phyloP scores from a whole-genome alignment of 129 eudicot genomes.

The Lonicera japonica region DNA sequence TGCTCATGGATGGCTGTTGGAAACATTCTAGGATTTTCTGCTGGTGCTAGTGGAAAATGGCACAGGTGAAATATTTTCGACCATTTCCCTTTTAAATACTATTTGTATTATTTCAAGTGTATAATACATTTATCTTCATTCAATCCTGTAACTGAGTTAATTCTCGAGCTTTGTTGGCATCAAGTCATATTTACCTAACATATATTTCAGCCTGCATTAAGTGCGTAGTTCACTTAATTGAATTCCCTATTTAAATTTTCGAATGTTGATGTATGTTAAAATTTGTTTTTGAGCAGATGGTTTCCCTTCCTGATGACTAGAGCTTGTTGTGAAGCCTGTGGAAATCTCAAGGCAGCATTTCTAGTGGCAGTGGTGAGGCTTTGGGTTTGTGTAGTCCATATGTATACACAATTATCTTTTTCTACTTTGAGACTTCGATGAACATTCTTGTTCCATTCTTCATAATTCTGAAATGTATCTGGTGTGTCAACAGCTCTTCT shows the following conservation, averaged over 20 bases:
- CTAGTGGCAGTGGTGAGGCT: conserved; percentile 86
- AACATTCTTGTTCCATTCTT: neutral
- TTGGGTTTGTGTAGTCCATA: neutral
- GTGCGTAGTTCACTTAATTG: neutral
- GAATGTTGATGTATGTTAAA: conserved; percentile 6
- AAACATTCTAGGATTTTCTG: conserved; percentile 85
- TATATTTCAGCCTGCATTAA: conserved; percentile 13
- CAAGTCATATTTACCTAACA: neutral
- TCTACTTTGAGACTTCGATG: neutral
- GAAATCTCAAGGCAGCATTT: conserved; percentile 96
- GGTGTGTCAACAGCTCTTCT: conserved; percentile 48
- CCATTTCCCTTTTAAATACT: neutral
- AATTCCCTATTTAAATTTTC: neutral
- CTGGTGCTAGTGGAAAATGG: conserved; percentile 96
- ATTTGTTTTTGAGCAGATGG: conserved; percentile 58
- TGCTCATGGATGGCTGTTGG: conserved; percentile 99
- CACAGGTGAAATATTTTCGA: conserved; percentile 46
- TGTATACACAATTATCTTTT: neutral
- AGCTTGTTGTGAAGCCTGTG: conserved; percentile 97
- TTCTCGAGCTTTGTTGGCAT: neutral
- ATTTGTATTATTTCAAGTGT: neutral
- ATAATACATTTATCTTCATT: neutral
- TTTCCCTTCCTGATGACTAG: conserved; percentile 76
- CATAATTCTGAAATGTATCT: conserved; percentile 10
- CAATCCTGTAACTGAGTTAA: neutral